Evolutionary conservation across 2,329 filamentous ascomycete species (phyloP), one percentile per base, ranked within the genome.

Genomic region (Epichloe gansuensis): DNA sequence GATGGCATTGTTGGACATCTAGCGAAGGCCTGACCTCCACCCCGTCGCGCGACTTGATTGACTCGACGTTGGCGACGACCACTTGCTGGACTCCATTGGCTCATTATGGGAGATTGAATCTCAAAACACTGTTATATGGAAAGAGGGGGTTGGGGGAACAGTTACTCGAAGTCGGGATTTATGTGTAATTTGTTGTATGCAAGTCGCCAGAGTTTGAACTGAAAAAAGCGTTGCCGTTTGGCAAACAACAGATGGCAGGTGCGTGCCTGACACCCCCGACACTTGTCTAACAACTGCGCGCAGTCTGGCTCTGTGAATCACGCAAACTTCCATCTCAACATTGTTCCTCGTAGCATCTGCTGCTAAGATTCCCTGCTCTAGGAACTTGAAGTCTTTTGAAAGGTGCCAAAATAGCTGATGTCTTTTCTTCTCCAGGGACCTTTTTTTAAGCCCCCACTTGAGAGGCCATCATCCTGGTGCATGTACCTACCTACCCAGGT

Each of bases 1-100:
- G 58, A 59, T 27, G 49, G 42, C 58, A 63, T 60, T 5, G 8
- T 40, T 12, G 21, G 21, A 27, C 2, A 3, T 12, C 0, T 41
- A 7, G 5, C 8, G 47, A 50, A 53, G 15, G 6, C 9, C 21
- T 31, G 25, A 3, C 1, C 3, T 13, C 25, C 25, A n/a, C 5
- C 12, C 12, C 11, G 23, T 21, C 17, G 44, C 8, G 23, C 31
- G 8, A 31, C 36, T 11, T 40, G 17, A 9, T 31, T 34, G 4
- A n/a, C 47, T 15, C 5, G 39, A 42, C 3, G 39, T 35, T 41
- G 38, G n/a, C 27, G 38, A n/a, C 31, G 15, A 21, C 34, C 40
- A 35, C 21, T 21, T 9, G 34, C 27, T 17, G 17, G 31, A 21
- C 21, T 15, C 4, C 6, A 41, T 17, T 36, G 39, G 31, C 17